A percentile compares a stretch with the other conserved stretches of the same genome.
Conservation (phyloP, 345 rosid species). For the Dovyalis caffra region DNA sequence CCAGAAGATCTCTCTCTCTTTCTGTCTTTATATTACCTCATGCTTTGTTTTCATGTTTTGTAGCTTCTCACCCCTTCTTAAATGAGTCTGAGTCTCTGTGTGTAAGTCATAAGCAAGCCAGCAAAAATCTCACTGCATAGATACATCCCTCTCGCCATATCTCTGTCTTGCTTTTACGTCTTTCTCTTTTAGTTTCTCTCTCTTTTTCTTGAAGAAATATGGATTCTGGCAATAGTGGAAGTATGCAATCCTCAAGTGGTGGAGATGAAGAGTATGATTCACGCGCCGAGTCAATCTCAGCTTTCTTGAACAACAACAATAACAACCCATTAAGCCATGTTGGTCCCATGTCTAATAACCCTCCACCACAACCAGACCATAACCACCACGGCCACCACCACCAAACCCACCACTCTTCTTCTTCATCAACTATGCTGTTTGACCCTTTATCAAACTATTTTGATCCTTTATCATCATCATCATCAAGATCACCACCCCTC, state of each 20-base stretch:
- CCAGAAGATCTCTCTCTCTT: slow-evolving; percentile 23
- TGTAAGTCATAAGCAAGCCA: slow-evolving; percentile 4
- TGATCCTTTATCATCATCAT: slow-evolving; percentile 35
- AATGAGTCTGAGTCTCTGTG: slow-evolving; percentile 16
- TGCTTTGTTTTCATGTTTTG: slow-evolving; percentile 25
- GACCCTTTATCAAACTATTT: slow-evolving; percentile 59
- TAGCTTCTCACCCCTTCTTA: slow-evolving; percentile 18
- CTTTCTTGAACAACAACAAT: slow-evolving; percentile 36
- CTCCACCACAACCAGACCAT: slow-evolving; percentile 20
- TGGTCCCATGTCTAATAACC: slow-evolving; percentile 26
- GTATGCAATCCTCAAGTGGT: slow-evolving; percentile 81
- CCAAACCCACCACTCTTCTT: slow-evolving; percentile 24
- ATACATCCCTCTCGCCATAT: slow-evolving; percentile 12
- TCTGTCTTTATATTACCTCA: slow-evolving; percentile 6
- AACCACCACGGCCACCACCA: slow-evolving; percentile 33
- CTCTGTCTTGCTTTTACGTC: slow-evolving; percentile 20
- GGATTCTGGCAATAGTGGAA: slow-evolving; percentile 82
- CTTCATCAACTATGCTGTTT: slow-evolving; percentile 36
- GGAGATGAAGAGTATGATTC: slow-evolving; percentile 79
- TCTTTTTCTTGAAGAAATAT: slow-evolving; percentile 21
- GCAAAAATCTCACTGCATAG: neutral
- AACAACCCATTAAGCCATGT: slow-evolving; percentile 21
- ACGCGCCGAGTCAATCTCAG: slow-evolving; percentile 58
- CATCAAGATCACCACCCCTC: slow-evolving; percentile 27
- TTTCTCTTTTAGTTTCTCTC: neutral